These are phyloP conservation scores for Leccinum longicurvipes DNA, from an alignment of 768 basidiomycete genomes.

Conservation along the genomic window DNA sequence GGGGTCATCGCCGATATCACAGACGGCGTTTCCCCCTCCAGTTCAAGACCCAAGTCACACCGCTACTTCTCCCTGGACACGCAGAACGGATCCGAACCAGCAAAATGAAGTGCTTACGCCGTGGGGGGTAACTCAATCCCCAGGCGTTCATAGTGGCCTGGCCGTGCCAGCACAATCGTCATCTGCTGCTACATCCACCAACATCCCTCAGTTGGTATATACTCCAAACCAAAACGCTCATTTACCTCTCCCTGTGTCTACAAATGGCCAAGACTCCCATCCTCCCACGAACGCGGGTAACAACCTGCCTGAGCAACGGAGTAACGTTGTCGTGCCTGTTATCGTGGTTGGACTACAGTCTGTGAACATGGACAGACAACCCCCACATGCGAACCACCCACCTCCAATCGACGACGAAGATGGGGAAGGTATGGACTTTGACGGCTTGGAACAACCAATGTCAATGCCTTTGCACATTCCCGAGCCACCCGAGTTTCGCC, in stretches of 20 bases:
- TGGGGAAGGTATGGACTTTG: conserved; percentile 27
- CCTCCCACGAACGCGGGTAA: conserved; percentile 11
- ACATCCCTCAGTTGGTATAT: conserved; percentile 17
- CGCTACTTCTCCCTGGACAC: conserved; percentile 17
- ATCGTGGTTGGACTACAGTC: conserved; percentile 83
- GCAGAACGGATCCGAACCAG: conserved; percentile 12
- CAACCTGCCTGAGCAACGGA: conserved; percentile 25
- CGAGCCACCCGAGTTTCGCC: conserved; percentile 23
- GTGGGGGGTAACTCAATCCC: conserved; percentile 11
- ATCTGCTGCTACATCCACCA: conserved; percentile 12
- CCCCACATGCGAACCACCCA: conserved; percentile 15
- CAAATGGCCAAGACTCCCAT: conserved; percentile 15
- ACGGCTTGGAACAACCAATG: conserved; percentile 24
- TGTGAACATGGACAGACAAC: conserved; percentile 49
- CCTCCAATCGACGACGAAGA: conserved; percentile 22
- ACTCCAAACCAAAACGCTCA: conserved; percentile 9
- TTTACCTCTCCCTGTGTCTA: not conserved
- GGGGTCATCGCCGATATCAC: conserved; percentile 26
- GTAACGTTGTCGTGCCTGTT: conserved; percentile 67
- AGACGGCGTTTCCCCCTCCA: conserved; percentile 14
- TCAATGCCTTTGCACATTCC: conserved; percentile 26
- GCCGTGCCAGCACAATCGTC: conserved; percentile 7
- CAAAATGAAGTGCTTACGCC: conserved; percentile 21
- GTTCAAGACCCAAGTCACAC: conserved; percentile 21
- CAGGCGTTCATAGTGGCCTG: conserved; percentile 17